phyloP scores from a whole-genome alignment of 805 yeast genomes.

The Candida argentea region DNA sequence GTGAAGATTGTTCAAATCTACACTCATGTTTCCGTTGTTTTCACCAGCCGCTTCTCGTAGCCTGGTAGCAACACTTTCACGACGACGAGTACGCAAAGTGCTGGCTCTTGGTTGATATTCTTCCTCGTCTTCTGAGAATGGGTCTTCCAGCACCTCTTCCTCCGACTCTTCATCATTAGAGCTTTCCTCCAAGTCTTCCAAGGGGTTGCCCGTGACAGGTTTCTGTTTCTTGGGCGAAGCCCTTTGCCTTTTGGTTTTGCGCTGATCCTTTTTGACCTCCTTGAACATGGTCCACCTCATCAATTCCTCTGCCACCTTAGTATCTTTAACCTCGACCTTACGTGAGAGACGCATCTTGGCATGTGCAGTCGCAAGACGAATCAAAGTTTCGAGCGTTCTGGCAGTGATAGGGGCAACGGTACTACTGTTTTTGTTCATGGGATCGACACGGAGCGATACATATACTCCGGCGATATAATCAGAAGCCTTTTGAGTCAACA shows the following conservation, averaged over 20 bases:
- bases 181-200: constrained; percentile 22
- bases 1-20: constrained; percentile 20
- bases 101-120: constrained; percentile 8
- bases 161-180: constrained; percentile 23
- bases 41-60: too few species aligned
- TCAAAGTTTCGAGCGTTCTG: constrained; percentile 93
- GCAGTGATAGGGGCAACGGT: constrained; percentile 93
- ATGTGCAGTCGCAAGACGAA: constrained; percentile 92
- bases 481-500: constrained; percentile 65
- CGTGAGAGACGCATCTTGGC: constrained; percentile 88
- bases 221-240: constrained; percentile 21
- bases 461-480: constrained; percentile 74
- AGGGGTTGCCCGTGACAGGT: constrained; percentile 10
- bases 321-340: constrained; percentile 67
- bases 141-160: constrained; percentile 9
- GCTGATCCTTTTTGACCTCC: constrained; percentile 38
- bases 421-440: constrained; percentile 49
- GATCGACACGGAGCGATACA: constrained; percentile 71
- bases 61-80: constrained; percentile 6
- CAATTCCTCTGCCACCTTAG: constrained; percentile 75
- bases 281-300: constrained; percentile 80
- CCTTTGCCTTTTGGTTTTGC: constrained; percentile 10
- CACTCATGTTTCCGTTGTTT: constrained; percentile 13
- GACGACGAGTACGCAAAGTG: constrained; percentile 10
- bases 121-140: constrained; percentile 8